phyloP scores from a whole-genome alignment of 75 land plant species.

The Isoetes taiwanensis region DNA sequence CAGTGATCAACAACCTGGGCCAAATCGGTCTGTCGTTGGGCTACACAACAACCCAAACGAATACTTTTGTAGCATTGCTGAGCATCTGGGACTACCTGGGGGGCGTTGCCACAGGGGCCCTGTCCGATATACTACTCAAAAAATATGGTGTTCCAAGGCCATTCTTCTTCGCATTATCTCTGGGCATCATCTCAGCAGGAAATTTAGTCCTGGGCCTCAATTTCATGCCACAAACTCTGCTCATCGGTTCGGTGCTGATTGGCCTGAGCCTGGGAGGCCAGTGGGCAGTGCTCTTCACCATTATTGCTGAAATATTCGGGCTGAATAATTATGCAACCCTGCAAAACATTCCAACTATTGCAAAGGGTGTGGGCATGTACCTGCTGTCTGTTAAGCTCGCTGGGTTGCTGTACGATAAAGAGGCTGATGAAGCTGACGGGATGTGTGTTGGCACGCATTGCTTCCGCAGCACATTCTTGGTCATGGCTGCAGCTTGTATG shows the following conservation, averaged over 20 bases:
- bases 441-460: not conserved
- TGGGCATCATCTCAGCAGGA: not conserved
- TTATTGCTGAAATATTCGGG: not conserved
- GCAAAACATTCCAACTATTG: not conserved
- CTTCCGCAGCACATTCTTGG: not conserved
- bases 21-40: not conserved
- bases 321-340: not conserved
- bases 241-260: not conserved
- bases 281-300: not conserved
- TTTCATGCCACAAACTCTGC: not conserved
- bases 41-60: not conserved
- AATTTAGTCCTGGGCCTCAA: not conserved
- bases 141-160: not conserved
- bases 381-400: not conserved
- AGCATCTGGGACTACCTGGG: not conserved
- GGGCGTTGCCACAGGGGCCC: not conserved
- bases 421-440: not conserved
- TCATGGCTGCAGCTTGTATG: not conserved
- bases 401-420: not conserved
- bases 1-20: not conserved
- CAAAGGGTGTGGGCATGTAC: not conserved
- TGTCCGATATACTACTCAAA: not conserved
- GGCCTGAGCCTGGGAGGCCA: not conserved
- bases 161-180: not conserved
- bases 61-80: not conserved